Evolutionary conservation across 306 rosid species (phyloP), one percentile per base, ranked within the genome.

Genomic region (Gastrolobium villosum): DNA sequence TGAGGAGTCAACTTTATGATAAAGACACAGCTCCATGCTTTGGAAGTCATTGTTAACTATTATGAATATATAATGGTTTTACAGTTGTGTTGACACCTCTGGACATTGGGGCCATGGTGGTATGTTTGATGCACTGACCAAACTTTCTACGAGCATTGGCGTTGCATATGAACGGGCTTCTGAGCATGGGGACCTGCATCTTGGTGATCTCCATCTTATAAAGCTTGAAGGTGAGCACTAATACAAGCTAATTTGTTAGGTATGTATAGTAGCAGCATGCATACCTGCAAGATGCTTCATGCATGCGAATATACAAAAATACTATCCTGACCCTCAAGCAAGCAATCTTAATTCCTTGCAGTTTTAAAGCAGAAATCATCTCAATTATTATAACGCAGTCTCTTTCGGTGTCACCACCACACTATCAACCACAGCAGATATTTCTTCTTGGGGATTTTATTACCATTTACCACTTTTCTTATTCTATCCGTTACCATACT

Each of bases 81-180:
- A 7, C 84, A 92, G 99, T 72, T 92, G 98, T 67, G 89, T 92
- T 76, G 99, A 95, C 77, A 89, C 82, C 80, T 95, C 98, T 41
- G 99, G 99, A 71, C 88, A 72, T 65, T 95, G 99, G 99, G 99
- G 99, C 67, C 83, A 4, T 50, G 99, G 99, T 44, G 97, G 99
- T 49, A 89, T 95, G 99, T 92, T 95, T 77, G 86, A 87, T 86
- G 97, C 97, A 63, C 81, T 95, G 76, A 63, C 77, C 79, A 95
- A 82, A 83, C 88, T 95, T 76, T 95, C 96, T 68, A 44, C 77
- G 5, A 80, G 86, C 83, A 85, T 95, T 70, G 86, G 94, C 35
- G 81, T 75, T 71, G 95, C 93, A 48, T 95, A 95, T 86, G 87
- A 88, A 81, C 89, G 79, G 65, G 98, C 97, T 79, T 86, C 93